Evolutionary conservation across 345 rosid species (phyloP), one percentile per base, ranked within the genome.

Genomic region (Sapria himalayana): DNA sequence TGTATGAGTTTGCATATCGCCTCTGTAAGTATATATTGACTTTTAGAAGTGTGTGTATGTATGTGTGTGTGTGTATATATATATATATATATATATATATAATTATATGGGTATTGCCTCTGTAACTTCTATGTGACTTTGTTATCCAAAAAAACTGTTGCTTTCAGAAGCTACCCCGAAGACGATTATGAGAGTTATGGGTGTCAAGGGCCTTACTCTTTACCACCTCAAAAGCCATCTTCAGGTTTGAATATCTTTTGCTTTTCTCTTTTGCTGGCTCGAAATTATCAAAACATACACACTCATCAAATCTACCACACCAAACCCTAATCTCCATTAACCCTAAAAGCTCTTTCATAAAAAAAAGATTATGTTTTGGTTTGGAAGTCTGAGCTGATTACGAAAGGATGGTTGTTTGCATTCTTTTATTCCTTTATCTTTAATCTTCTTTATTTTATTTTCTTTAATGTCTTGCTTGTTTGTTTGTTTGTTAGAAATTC

Each of bases 171-270:
- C 99, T 14, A 91, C 99, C 9, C 99, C 99, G 19, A 91, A 91
- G 69, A 91, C 96, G 9, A 91, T 91, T 65, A 84, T 80, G 99
- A 91, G 99, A 54, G 99, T 77, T 48, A 91, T 91, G 99, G 99
- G 99, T 55, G 99, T 91, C 61, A 91, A 91, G 89, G 99, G 99
- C 22, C 99, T 91, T 55, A 91, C 99, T 33, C 99, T 91, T 64
- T 91, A 91, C 70, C 99, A 91, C 65, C 92, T 91, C 59, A 91
- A 91, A 76, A 91, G 99, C 62, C 99, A 91, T 65, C 99, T 91
- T 61, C 99, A 91, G 94, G 99, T 91, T 57, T 62, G 68, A 62
- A 62, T 59, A 53, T 49, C 24, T 20, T 45, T 46, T 22, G 10
- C 53, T 37, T 63, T 55, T 47, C 20, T 52, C 48, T 55, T 48